phyloP scores from a whole-genome alignment of 2,329 filamentous ascomycete genomes.

The Cladosporium sp. region DNA sequence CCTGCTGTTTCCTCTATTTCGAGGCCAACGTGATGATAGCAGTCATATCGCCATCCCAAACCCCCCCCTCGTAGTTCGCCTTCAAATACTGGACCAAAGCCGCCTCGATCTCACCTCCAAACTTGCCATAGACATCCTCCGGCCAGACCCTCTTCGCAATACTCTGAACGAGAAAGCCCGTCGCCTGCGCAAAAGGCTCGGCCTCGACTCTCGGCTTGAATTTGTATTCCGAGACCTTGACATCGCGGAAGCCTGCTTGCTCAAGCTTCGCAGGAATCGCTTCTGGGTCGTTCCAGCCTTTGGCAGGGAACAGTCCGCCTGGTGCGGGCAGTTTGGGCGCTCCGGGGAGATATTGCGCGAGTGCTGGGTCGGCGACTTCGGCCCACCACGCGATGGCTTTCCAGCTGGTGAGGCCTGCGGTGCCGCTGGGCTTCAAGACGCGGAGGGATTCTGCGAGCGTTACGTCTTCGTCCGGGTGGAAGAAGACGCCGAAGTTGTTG shows the following conservation, averaged over 20 bases:
- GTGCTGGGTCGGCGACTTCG: conserved; percentile 20
- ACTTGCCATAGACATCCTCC: conserved; percentile 6
- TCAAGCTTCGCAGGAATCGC: conserved; percentile 21
- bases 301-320: conserved; percentile 18
- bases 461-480: conserved; percentile 15
- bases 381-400: conserved; percentile 27
- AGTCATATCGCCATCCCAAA: conserved; percentile 22
- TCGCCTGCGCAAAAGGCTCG: conserved; percentile 22
- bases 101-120: conserved; percentile 9
- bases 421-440: conserved; percentile 39
- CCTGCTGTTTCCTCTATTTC: not conserved
- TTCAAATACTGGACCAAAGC: conserved; percentile 20
- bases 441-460: conserved; percentile 28
- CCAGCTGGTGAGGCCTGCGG: conserved; percentile 40
- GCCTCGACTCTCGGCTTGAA: conserved; percentile 21
- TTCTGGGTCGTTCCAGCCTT: conserved; percentile 20
- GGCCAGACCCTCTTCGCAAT: conserved; percentile 22
- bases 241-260: conserved; percentile 20
- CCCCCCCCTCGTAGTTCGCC: conserved; percentile 17
- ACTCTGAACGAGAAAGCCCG: conserved; percentile 20
- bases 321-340: conserved; percentile 20
- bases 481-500: conserved; percentile 25
- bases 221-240: conserved; percentile 20
- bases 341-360: conserved; percentile 21
- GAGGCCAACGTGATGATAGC: conserved; percentile 21